A percentile compares a stretch with the other conserved stretches of the same genome.
Evolutionary conservation across 1,284 basidiomycete species (phyloP).

Genomic region (Irpex sp.): DNA sequence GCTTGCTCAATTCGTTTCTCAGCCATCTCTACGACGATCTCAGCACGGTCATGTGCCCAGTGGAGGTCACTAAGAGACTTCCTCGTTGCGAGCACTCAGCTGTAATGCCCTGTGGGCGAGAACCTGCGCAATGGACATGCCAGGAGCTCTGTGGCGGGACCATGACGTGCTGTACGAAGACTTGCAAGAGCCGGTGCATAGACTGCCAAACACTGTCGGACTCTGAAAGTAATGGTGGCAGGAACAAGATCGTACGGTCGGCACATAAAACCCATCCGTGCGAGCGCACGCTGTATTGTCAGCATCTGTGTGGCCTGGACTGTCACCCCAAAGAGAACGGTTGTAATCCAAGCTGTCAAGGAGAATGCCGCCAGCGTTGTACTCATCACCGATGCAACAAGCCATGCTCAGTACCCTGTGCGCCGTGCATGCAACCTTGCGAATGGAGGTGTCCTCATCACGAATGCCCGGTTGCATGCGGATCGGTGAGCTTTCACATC

Average conservation of each 20-base stretch:
- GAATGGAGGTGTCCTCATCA: conserved; percentile 57
- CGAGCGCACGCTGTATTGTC: conserved; percentile 49
- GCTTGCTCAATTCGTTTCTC: not conserved
- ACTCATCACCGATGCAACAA: conserved; percentile 45
- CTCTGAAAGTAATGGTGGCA: conserved; percentile 9
- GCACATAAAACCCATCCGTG: conserved; percentile 49
- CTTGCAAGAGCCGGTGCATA: conserved; percentile 45
- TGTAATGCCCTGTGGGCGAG: conserved; percentile 39
- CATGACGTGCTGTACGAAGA: conserved; percentile 50
- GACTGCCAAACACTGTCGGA: conserved; percentile 41
- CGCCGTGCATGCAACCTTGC: conserved; percentile 60
- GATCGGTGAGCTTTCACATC: conserved; percentile 45
- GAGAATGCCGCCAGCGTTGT: conserved; percentile 53
- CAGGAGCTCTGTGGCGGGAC: conserved; percentile 35
- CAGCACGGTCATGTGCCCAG: conserved; percentile 39
- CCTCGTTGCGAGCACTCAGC: conserved; percentile 53
- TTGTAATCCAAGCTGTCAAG: conserved; percentile 42
- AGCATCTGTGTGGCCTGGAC: conserved; percentile 46
- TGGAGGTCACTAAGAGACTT: conserved; percentile 43
- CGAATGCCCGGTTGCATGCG: conserved; percentile 59
- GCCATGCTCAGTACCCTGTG: conserved; percentile 51
- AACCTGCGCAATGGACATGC: conserved; percentile 40
- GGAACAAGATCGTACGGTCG: conserved; percentile 22
- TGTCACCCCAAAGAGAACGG: conserved; percentile 47
- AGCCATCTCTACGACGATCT: conserved; percentile 48